Evolutionary conservation across 352 stramenopile species (phyloP).

Genomic region (Phytophthora tubulina): DNA sequence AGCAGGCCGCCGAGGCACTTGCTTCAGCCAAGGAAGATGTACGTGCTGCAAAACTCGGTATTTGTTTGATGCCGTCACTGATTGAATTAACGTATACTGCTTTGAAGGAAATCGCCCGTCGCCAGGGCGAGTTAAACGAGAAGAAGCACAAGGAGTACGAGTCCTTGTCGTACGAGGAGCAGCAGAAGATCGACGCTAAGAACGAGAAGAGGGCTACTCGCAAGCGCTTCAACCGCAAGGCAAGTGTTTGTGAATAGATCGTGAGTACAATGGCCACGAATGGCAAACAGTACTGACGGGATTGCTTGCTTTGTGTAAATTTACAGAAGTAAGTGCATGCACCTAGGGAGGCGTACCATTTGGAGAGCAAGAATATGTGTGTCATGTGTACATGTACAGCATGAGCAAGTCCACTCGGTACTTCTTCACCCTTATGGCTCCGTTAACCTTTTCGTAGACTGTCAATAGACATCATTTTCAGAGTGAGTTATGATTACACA

Average conservation of each 20-base stretch:
- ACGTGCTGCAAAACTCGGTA: conserved; percentile 7
- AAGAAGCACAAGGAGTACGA: conserved; percentile 87
- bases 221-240: conserved; percentile 79
- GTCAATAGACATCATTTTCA: no score
- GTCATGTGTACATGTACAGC: background rate
- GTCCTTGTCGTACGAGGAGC: conserved; percentile 81
- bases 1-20: conserved; percentile 54
- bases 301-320: conserved; percentile 7
- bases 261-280: background rate
- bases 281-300: background rate
- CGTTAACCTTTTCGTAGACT: no score
- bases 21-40: conserved; percentile 45
- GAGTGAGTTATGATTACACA: no score
- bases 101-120: conserved; percentile 57
- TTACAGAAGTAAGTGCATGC: conserved; percentile 33
- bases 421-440: no score
- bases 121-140: conserved; percentile 65
- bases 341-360: background rate
- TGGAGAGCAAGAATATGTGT: background rate
- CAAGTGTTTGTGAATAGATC: conserved; percentile 8
- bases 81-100: background rate
- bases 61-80: background rate
- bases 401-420: no score
- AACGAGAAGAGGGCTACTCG: conserved; percentile 77
- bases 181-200: conserved; percentile 79